A percentile compares a stretch with the other conserved stretches of the same genome.
phyloP scores from a whole-genome alignment of 352 stramenopile species.

The Phytopythium vexans region DNA sequence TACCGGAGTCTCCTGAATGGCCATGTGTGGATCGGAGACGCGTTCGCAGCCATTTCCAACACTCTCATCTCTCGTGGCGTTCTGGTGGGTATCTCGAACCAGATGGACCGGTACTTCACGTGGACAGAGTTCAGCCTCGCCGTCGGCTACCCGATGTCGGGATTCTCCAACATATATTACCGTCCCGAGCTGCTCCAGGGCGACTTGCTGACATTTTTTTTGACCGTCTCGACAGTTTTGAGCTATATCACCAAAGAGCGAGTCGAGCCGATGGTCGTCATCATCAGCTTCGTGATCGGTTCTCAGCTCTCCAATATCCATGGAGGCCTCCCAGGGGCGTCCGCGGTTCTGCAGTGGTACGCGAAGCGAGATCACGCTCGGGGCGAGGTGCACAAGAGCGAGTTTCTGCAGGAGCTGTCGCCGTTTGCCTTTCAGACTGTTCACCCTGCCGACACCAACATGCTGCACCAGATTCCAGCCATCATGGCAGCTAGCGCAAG shows the following conservation, averaged over 20 bases:
- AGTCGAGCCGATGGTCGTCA: conserved; percentile 23
- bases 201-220: conserved; percentile 29
- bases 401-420: conserved; percentile 12
- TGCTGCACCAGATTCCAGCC: conserved; percentile 9
- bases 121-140: conserved; percentile 25
- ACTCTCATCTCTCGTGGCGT: conserved; percentile 28
- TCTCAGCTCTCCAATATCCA: conserved; percentile 13
- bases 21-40: conserved; percentile 38
- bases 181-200: conserved; percentile 20
- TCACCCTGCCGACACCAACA: conserved; percentile 7
- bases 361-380: conserved; percentile 11
- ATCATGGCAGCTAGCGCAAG: conserved; percentile 10
- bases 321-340: conserved; percentile 10
- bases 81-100: conserved; percentile 23
- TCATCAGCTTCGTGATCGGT: conserved; percentile 21
- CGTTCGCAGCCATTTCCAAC: conserved; percentile 31
- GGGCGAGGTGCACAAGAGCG: conserved; percentile 8
- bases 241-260: conserved; percentile 16
- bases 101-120: conserved; percentile 34
- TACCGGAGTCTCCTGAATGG: conserved; percentile 23
- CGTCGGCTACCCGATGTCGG: conserved; percentile 14
- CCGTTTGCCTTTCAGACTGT: conserved; percentile 21
- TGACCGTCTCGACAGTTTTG: conserved; percentile 15
- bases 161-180: conserved; percentile 19
- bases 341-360: conserved; percentile 9